Percentiles rank a stretch among this genome's conserved stretches.
These are phyloP conservation scores for Umbilicus rupestris DNA, from an alignment of 164 flowering plant genomes.

Conservation along the genomic window DNA sequence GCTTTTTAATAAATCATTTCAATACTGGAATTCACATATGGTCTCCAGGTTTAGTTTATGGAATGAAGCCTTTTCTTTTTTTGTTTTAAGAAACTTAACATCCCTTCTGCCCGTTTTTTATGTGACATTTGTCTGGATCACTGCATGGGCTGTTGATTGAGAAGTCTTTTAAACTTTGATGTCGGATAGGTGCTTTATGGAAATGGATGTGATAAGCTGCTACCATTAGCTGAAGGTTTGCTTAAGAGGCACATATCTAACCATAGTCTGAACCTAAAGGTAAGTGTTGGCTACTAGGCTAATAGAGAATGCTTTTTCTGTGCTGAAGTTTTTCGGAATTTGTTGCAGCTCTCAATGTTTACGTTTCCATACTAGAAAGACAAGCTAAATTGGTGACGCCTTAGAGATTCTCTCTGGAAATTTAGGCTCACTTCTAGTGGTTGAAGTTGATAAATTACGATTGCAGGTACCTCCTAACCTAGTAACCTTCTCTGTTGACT, in stretches of 20 bases:
- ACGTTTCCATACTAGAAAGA: conserved; percentile 76
- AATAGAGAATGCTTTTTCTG: background rate
- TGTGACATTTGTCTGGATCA: background rate
- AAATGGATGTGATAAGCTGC: conserved; percentile 56
- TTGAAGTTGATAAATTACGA: conserved; percentile 80
- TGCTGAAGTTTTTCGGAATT: conserved; percentile 4
- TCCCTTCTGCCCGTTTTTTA: background rate
- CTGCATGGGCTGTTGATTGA: background rate
- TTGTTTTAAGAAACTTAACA: background rate
- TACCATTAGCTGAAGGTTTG: conserved; percentile 77
- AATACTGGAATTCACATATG: background rate
- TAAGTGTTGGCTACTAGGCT: conserved; percentile 13
- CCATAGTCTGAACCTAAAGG: conserved; percentile 90
- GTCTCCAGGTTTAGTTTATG: no score
- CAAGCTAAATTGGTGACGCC: conserved; percentile 74
- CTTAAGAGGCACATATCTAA: conserved; percentile 83
- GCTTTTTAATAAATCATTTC: background rate
- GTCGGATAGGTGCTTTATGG: conserved; percentile 61
- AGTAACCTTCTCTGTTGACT: background rate
- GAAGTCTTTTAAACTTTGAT: background rate
- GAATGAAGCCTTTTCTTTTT: no score
- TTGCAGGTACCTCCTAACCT: conserved; percentile 88
- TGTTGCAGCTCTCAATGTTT: conserved; percentile 70
- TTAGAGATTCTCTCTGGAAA: conserved; percentile 71
- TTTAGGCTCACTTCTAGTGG: conserved; percentile 61